Evolutionary conservation across 345 rosid species (phyloP), one percentile per base, ranked within the genome.

Genomic region (Arabidopsis arenosa): DNA sequence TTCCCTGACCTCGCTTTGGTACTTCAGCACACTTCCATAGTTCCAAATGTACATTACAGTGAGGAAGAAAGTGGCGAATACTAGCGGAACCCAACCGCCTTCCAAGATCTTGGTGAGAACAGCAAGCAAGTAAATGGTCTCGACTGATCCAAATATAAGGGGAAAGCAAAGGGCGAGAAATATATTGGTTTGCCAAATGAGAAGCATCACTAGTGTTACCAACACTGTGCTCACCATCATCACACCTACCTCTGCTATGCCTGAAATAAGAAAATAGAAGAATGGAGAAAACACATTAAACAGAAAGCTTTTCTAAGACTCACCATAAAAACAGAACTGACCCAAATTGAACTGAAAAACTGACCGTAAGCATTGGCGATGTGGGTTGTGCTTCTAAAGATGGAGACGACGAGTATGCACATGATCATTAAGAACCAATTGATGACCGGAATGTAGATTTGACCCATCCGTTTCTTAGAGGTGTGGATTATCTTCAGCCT

Each of bases 361-460:
- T 51, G 35, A 90, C 98, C 98, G 39, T 94, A 94, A 66, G 98
- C 98, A 82, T 94, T 94, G 80, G 98, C 97, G n/a, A 94, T 92
- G 72, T 88, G 93, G 0, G 95, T 89, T 40, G 98, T 94, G 82
- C 92, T 84, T 75, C 66, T 89, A 74, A 95, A 95, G 77, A 95
- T 84, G 33, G 96, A 85, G 76, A 95, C 97, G 6, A 95, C 93
- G 18, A 90, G 44, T 56, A 95, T 84, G 78, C 99, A 95, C 99
- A 90, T 88, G 35, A 86, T 81, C 97, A 95, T 89, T 72, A 95
- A 74, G 80, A 95, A 95, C 89, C 95, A 92, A 69, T 95, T 92
- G 83, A 95, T 86, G 11, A 85, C 86, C 0, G 99, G 98, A 54
- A 92, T 88, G 84, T 95, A 95, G 64, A 95, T 89, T 77, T 95